phyloP scores from a whole-genome alignment of 2,329 filamentous ascomycete genomes.

The Tothia fuscella region DNA sequence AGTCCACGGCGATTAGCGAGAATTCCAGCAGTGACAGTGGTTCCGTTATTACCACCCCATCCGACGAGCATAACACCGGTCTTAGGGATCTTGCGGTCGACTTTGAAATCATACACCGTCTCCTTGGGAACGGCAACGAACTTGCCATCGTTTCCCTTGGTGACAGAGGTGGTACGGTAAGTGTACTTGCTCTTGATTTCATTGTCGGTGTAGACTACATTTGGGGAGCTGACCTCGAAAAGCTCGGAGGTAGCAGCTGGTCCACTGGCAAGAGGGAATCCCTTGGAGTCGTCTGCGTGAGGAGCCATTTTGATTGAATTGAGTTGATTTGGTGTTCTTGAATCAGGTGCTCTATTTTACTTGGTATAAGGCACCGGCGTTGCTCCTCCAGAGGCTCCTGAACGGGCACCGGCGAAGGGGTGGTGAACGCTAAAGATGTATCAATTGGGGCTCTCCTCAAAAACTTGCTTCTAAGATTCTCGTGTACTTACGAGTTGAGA shows the following conservation, averaged over 20 bases:
- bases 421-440: slow-evolving; percentile 62
- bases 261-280: slow-evolving; percentile 35
- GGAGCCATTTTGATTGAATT: slow-evolving; percentile 63
- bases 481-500: slow-evolving; percentile 75
- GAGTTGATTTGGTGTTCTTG: slow-evolving; percentile 14
- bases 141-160: slow-evolving; percentile 58
- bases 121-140: slow-evolving; percentile 77
- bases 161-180: slow-evolving; percentile 85
- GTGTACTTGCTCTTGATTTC: slow-evolving; percentile 91
- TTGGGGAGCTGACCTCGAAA: slow-evolving; percentile 84
- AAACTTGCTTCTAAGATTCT: slow-evolving; percentile 8
- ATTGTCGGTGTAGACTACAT: slow-evolving; percentile 78
- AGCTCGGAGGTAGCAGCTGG: slow-evolving; percentile 43
- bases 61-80: slow-evolving; percentile 95
- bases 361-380: slow-evolving; percentile 25
- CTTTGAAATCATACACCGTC: slow-evolving; percentile 93
- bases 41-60: slow-evolving; percentile 96
- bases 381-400: slow-evolving; percentile 75
- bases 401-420: slow-evolving; percentile 93
- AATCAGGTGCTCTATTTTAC: slow-evolving; percentile 17
- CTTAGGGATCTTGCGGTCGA: slow-evolving; percentile 85
- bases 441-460: slow-evolving; percentile 3
- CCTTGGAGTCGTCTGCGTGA: slow-evolving; percentile 63
- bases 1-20: slow-evolving; percentile 84
- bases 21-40: slow-evolving; percentile 93